Evolutionary conservation across 805 yeast species (phyloP).

Genomic region (Saccharomycopsis sp.): DNA sequence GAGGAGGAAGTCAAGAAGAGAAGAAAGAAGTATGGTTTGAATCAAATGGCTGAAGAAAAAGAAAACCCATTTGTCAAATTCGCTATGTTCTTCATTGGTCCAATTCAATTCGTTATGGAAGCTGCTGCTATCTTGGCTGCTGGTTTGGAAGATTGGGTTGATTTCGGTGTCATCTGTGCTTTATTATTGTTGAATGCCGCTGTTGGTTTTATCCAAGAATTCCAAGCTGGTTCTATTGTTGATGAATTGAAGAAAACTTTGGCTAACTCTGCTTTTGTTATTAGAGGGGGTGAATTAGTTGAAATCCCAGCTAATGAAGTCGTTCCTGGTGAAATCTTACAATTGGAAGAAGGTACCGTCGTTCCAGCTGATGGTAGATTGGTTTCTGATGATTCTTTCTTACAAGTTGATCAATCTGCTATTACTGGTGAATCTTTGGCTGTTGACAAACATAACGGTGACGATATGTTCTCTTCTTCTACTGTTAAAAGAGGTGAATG

Average conservation of each 20-base stretch:
- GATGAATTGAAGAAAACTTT: conserved; percentile 93
- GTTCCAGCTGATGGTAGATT: conserved; percentile 91
- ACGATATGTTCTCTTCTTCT: conserved; percentile 83
- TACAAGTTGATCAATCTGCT: conserved; percentile 94
- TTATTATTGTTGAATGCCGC: conserved; percentile 77
- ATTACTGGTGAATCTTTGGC: conserved; percentile 97
- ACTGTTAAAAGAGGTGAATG: conserved; percentile 95
- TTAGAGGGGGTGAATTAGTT: conserved; percentile 71
- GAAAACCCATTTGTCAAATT: conserved; percentile 77
- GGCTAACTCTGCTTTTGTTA: conserved; percentile 80
- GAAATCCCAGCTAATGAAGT: conserved; percentile 79
- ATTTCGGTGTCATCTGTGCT: conserved; percentile 95
- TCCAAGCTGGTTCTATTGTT: conserved; percentile 97
- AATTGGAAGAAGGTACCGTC: conserved; percentile 88
- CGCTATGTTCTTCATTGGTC: conserved; percentile 85
- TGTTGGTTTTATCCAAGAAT: conserved; percentile 96
- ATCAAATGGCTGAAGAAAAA: conserved; percentile 85
- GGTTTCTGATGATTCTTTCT: conserved; percentile 75
- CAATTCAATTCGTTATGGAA: conserved; percentile 95
- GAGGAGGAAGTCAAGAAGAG: conserved; percentile 73
- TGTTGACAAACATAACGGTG: conserved; percentile 87
- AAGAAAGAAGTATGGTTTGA: conserved; percentile 85
- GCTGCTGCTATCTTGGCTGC: conserved; percentile 94
- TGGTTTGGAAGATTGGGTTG: conserved; percentile 97
- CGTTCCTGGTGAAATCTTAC: conserved; percentile 93